A percentile compares a stretch with the other conserved stretches of the same genome.
phyloP scores from a whole-genome alignment of 2,329 filamentous ascomycete species.

The Aspergillus ibericus region DNA sequence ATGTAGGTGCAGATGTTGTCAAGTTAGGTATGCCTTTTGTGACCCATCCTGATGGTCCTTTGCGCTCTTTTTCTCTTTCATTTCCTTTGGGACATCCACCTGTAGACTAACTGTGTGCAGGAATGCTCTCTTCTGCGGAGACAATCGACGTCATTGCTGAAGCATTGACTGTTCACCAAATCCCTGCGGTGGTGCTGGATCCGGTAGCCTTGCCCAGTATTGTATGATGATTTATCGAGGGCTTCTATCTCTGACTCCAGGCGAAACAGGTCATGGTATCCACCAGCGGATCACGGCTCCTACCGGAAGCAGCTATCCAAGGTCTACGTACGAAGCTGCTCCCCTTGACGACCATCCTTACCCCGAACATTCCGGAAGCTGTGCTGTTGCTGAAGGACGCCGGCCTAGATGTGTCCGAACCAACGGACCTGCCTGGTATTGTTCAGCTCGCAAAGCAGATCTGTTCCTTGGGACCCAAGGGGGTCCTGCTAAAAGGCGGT shows the following conservation, averaged over 20 bases:
- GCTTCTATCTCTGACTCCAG: slow-evolving; percentile 14
- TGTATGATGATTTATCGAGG: neutral
- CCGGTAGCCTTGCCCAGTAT: slow-evolving; percentile 58
- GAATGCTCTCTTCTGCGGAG: slow-evolving; percentile 76
- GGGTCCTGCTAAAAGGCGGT: slow-evolving; percentile 86
- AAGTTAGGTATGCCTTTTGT: slow-evolving; percentile 68
- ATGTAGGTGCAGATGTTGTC: slow-evolving; percentile 84
- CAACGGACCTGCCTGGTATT: slow-evolving; percentile 64
- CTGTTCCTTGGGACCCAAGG: slow-evolving; percentile 68
- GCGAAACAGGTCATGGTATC: slow-evolving; percentile 75
- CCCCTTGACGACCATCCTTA: slow-evolving; percentile 47
- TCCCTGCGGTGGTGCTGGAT: slow-evolving; percentile 67
- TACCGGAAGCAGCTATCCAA: slow-evolving; percentile 45
- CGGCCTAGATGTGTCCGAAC: slow-evolving; percentile 41
- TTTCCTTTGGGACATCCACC: neutral
- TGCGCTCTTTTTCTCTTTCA: neutral
- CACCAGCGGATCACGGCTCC: slow-evolving; percentile 49
- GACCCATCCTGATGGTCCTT: neutral
- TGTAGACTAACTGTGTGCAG: slow-evolving; percentile 44
- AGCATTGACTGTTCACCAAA: slow-evolving; percentile 58
- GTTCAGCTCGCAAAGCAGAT: slow-evolving; percentile 67
- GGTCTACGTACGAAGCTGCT: slow-evolving; percentile 43
- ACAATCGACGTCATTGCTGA: slow-evolving; percentile 69
- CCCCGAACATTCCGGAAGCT: slow-evolving; percentile 52
- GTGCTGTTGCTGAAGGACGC: slow-evolving; percentile 46